Conservation (phyloP, 352 stramenopile genomes). For the Phytophthora foliorum region DNA sequence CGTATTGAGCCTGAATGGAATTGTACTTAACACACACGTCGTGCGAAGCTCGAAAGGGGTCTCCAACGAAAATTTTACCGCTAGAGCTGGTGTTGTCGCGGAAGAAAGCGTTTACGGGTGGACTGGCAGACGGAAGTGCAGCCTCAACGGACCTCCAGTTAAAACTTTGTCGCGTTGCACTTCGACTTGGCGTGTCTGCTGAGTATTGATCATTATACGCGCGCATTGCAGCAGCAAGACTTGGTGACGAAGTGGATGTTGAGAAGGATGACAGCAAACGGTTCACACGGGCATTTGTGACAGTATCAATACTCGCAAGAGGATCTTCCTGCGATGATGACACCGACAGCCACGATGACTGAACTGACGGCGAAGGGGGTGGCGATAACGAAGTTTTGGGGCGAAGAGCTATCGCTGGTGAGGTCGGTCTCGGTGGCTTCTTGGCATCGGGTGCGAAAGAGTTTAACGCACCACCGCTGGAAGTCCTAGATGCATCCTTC, state of each 20-base stretch:
- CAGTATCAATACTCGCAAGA: slow-evolving; percentile 47
- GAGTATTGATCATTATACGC: slow-evolving; percentile 34
- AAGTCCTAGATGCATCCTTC: slow-evolving; percentile 14
- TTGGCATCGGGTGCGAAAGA: slow-evolving; percentile 10
- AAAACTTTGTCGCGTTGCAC: slow-evolving; percentile 28
- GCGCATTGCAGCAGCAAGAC: slow-evolving; percentile 31
- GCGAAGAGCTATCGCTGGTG: slow-evolving; percentile 10
- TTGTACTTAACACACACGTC: slow-evolving; percentile 67
- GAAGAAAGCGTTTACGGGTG: not conserved
- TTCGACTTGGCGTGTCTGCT: slow-evolving; percentile 8
- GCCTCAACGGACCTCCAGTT: slow-evolving; percentile 40
- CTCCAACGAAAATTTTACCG: slow-evolving; percentile 54
- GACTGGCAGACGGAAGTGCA: slow-evolving; percentile 13
- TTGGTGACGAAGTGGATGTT: slow-evolving; percentile 33
- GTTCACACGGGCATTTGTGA: slow-evolving; percentile 51
- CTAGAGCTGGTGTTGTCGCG: slow-evolving; percentile 14
- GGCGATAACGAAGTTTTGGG: slow-evolving; percentile 15
- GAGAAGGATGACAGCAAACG: slow-evolving; percentile 40
- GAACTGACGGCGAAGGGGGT: slow-evolving; percentile 23
- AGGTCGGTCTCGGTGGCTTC: slow-evolving; percentile 17
- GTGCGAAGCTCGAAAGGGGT: slow-evolving; percentile 59
- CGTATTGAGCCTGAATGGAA: slow-evolving; percentile 61
- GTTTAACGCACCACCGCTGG: slow-evolving; percentile 15
- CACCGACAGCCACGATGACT: slow-evolving; percentile 27
- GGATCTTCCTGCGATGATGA: slow-evolving; percentile 43